Percentiles rank a stretch among this genome's conserved stretches.
phyloP scores from a whole-genome alignment of 2,329 filamentous ascomycete genomes.

The Apiospora saccharicola region DNA sequence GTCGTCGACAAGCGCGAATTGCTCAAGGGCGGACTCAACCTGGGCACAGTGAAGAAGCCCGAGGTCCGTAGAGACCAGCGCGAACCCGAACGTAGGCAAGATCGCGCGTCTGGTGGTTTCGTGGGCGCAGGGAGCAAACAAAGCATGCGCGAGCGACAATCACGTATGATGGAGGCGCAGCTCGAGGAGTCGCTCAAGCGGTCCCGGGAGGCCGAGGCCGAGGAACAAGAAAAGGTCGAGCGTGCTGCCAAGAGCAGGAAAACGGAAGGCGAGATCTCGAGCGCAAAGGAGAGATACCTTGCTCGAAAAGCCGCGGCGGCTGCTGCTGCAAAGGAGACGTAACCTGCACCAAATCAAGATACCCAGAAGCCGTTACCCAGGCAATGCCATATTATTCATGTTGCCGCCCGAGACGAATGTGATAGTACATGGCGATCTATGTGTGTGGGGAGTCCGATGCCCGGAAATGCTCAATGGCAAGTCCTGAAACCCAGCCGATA shows the following conservation, averaged over 20 bases:
- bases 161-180: constrained; percentile 80
- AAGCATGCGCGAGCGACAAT: constrained; percentile 78
- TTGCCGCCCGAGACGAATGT: constrained; percentile 9
- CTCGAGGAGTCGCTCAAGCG: constrained; percentile 77
- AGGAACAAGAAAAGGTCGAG: constrained; percentile 67
- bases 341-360: constrained; percentile 15
- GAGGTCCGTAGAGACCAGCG: constrained; percentile 46
- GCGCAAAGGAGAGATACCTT: constrained; percentile 81
- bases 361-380: constrained; percentile 16
- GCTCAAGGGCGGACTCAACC: constrained; percentile 77
- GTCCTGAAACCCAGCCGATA: not conserved
- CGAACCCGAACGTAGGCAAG: constrained; percentile 39
- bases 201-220: constrained; percentile 72
- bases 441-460: not conserved
- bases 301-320: constrained; percentile 81
- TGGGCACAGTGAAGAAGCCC: constrained; percentile 68
- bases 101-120: constrained; percentile 41
- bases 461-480: not conserved
- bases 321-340: constrained; percentile 63
- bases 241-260: constrained; percentile 77
- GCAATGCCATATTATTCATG: constrained; percentile 10
- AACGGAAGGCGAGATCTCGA: constrained; percentile 77
- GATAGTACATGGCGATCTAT: constrained; percentile 22
- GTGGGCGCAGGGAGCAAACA: constrained; percentile 62
- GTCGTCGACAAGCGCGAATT: constrained; percentile 86